Conservation (phyloP, 148 eudicot species). For the Chenopodium formosanum region DNA sequence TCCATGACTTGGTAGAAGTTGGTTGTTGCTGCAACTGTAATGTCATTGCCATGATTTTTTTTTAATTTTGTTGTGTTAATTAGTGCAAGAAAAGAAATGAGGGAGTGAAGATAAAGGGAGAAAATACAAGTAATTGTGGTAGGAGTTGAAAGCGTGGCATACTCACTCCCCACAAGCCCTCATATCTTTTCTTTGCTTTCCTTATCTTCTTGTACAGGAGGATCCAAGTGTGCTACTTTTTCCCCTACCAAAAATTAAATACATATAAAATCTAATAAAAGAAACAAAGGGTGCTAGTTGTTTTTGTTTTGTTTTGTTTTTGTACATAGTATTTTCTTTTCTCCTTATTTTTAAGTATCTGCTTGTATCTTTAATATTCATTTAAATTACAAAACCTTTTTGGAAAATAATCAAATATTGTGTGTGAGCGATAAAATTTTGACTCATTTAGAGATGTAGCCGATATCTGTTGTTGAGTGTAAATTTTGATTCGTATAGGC, state of each 20-base stretch:
- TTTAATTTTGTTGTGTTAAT: no score
- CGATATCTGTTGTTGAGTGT: no score
- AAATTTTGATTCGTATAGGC: no score
- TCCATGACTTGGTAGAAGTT: conserved; percentile 26
- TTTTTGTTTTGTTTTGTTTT: no score
- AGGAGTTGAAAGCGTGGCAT: conserved; percentile 31
- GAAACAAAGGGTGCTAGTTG: no score
- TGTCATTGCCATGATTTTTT: conserved; percentile 28
- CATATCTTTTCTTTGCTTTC: neutral
- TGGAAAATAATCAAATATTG: no score
- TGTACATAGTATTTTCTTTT: neutral
- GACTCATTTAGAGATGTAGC: no score
- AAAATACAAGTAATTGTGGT: conserved; percentile 7
- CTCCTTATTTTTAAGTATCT: neutral
- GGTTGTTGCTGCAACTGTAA: conserved; percentile 26
- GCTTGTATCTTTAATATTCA: no score
- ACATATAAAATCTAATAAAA: no score
- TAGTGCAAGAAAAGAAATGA: neutral
- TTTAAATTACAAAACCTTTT: no score
- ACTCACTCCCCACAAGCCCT: conserved; percentile 29
- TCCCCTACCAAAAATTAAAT: neutral
- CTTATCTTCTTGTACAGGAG: conserved; percentile 21
- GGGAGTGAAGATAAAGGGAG: conserved; percentile 5
- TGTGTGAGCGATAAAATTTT: no score
- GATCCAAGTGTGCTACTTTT: neutral